Base-by-base conservation (phyloP, 345 rosid species). In the Brassica cretica region DNA sequence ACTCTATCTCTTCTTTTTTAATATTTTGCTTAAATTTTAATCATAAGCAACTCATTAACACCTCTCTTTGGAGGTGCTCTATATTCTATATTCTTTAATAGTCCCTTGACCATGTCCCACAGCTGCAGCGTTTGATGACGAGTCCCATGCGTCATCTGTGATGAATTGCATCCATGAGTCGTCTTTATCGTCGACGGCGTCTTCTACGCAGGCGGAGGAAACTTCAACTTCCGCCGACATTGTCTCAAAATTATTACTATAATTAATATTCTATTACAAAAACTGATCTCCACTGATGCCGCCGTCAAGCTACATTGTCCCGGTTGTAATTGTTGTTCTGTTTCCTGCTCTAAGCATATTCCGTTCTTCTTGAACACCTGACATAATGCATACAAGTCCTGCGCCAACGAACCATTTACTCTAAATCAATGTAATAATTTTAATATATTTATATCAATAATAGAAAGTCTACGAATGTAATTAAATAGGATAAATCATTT, bases 121-220 rank as follows among this genome's bases (percentile, higher is more conserved):
- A 60, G 82, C 58, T 65, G 82, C 55, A 24, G 74, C 56, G 75
- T 72, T 84, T 8, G 94, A 85, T 9, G 93, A 88, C 14, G 87
- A 85, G 16, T 75, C 83, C 97, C 97, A 90, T 2, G 94, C 89
- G 41, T 92, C 98, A 64, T 92, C 98, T 0, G 97, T 89, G 84
- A 94, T 94, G 82, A 94, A 94, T 24, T 92, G 97, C 97, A 92
- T 94, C 98, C 98, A 94, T 2, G 97, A 94, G 59, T 94, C 97
- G 56, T 94, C 98, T 82, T 89, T 92, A 53, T 90, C 97, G 44
- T 89, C 94, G 56, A 87, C 93, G 10, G 86, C 92, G 53, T 86
- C 94, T 14, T 87, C 96, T 9, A 80, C 77, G 63, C 86, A 82
- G 8, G 85, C 84, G 1, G 92, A 82, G 12, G 89, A 86, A 32